Conservation (phyloP, 164 flowering plant species). For the Saururus chinensis region DNA sequence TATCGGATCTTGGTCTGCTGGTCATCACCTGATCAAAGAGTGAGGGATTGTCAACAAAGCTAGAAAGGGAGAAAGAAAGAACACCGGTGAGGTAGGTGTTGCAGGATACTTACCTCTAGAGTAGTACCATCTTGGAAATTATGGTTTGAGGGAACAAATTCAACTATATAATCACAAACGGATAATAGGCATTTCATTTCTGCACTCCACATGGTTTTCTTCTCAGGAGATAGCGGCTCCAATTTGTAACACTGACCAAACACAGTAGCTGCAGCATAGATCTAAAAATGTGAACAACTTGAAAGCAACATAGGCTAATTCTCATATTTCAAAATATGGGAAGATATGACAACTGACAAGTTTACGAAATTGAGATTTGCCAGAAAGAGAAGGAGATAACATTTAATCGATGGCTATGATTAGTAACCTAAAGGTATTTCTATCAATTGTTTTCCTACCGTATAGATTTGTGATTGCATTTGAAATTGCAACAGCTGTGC, state of each 20-base stretch:
- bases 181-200: slow-evolving; percentile 90
- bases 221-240: slow-evolving; percentile 68
- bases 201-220: slow-evolving; percentile 78
- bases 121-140: slow-evolving; percentile 36
- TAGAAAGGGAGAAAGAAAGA: not conserved
- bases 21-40: slow-evolving; percentile 54
- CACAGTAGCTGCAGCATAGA: slow-evolving; percentile 54
- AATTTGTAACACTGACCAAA: slow-evolving; percentile 71
- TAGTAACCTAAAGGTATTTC: too few species aligned
- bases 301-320: not conserved
- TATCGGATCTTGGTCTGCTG: slow-evolving; percentile 71
- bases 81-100: not conserved
- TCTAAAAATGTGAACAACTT: too few species aligned
- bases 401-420: too few species aligned
- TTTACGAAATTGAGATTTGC: too few species aligned
- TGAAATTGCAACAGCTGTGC: slow-evolving; percentile 83
- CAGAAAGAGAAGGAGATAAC: too few species aligned
- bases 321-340: not conserved
- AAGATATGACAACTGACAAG: not conserved
- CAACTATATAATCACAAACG: slow-evolving; percentile 86
- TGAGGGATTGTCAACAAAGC: not conserved
- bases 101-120: slow-evolving; percentile 42
- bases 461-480: slow-evolving; percentile 95
- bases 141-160: slow-evolving; percentile 43
- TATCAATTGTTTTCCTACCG: slow-evolving; percentile 42